These are phyloP conservation scores for Candida sanyaensis DNA, from an alignment of 1,139 yeast species.

Conservation along the genomic window DNA sequence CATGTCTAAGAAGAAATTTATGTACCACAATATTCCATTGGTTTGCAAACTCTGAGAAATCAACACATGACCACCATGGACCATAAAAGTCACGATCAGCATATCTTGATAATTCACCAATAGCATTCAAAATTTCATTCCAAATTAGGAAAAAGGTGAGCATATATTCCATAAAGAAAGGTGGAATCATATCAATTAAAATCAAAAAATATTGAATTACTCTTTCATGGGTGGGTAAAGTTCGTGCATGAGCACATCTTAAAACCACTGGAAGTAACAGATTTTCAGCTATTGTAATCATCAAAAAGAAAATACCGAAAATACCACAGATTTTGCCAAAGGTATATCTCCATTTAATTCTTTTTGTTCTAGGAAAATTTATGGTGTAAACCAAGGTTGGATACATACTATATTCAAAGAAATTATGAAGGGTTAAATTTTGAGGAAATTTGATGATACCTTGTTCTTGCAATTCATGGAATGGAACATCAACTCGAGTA, in stretches of 20 bases:
- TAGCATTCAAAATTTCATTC: conserved; percentile 87
- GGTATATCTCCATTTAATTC: conserved; percentile 71
- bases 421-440: conserved; percentile 68
- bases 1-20: conserved; percentile 84
- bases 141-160: conserved; percentile 86
- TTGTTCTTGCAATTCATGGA: conserved; percentile 21
- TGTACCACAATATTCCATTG: conserved; percentile 98
- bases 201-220: conserved; percentile 57
- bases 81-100: conserved; percentile 94
- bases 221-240: conserved; percentile 48
- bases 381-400: conserved; percentile 88
- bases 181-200: conserved; percentile 75
- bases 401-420: conserved; percentile 77
- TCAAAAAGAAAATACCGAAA: conserved; percentile 81
- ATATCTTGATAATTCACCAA: conserved; percentile 83
- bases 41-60: conserved; percentile 93
- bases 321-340: conserved; percentile 73
- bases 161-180: conserved; percentile 72
- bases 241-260: conserved; percentile 54
- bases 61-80: conserved; percentile 96
- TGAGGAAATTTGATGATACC: conserved; percentile 56
- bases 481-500: conserved; percentile 15
- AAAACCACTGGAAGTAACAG: conserved; percentile 76
- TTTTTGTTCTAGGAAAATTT: conserved; percentile 74
- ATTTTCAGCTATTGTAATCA: conserved; percentile 82